Evolutionary conservation across 495 filamentous ascomycete genomes (phyloP), one percentile per base, ranked within the genome.

Genomic region (Penicillium ochrochloron): DNA sequence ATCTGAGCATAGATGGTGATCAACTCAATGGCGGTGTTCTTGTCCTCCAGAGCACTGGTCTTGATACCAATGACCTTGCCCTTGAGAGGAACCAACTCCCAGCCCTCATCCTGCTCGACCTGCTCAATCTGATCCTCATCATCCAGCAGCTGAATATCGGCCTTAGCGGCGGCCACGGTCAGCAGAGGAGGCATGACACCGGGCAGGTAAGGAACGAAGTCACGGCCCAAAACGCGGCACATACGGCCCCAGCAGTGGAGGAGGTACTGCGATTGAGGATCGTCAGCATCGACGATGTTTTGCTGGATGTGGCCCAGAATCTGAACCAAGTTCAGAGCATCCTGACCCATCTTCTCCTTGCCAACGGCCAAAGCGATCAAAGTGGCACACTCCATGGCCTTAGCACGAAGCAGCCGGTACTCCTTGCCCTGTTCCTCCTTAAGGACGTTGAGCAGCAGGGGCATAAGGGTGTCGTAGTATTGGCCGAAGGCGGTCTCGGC

Each of bases 181-280:
- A 97, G 82, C 60, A 99, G 83, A 50, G 96, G 96, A 19, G 94
- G 94, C 88, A 99, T 97, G 48, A 99, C 96, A 59, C 87, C 92
- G 8, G 89, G 86, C 51, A 98, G 84, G 80, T 93, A 99, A 25
- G 93, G 93, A 17, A 98, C 83, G 75, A 99, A 99, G 67, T 96
- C 93, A 48, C 85, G 79, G 51, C 90, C 93, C 61, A 99, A 84
- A 21, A 98, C 94, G 53, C 95, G 90, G 76, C 94, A 97, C 96
- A 99, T 98, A 31, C 96, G 87, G 52, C 96, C 96, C 96, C 96
- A 99, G 80, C 95, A 99, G 82, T 99, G 96, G 70, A 98, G 90
- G 19, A 99, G 86, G 75, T 99, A 99, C 66, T 94, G 92, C 10
- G 92, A 92, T 77, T 99, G 96, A 29, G 96, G 96, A 73, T 99